Evolutionary conservation across 1,139 yeast species (phyloP), one percentile per base, ranked within the genome.

Genomic region (Blastobotrys raffinosifermentans): DNA sequence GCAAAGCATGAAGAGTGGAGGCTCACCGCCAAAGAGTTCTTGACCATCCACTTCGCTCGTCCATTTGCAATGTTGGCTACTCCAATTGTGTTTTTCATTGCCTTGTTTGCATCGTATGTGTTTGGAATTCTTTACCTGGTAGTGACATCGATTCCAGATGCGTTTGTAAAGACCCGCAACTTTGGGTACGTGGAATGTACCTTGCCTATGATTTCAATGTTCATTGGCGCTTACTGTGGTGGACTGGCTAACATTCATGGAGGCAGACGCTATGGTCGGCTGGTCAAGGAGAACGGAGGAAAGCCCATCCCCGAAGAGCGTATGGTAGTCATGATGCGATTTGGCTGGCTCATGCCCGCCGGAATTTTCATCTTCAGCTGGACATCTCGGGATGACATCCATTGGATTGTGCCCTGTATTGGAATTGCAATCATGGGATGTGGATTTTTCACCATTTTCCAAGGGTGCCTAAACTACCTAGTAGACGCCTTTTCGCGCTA

Each of bases 291-390:
- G 4, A 55, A 54, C 20, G 64, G 63, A 22, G 71, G 74, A 15
- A 52, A 54, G 18, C 63, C 75, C 0, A 52, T 61, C 9, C 86
- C 91, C 0, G 91, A 82, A 50, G 71, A 69, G 40, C 69, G 84
- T 40, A 59, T 81, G 29, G 75, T 74, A 9, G 62, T 75, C 7
- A 67, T 80, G 54, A 70, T 73, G 64, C 39, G 53, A 17, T 39
- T 53, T 18, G 65, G 64, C 4, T 65, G 69, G 67, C 45, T 63
- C 29, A 64, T 81, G 55, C 93, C 94, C 1, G 64, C 72, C 10
- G 83, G 91, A 0, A 66, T 83, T 31, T 80, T 84, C 62, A 72
- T 86, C 58, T 72, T 83, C 52, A 93, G 84, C 2, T 84, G 94
- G 91, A 76, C 91, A 0, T 47, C 58, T 29, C 67, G 73, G 17